Evolutionary conservation across 345 rosid species (phyloP).

Genomic region (Ricinus communis): DNA sequence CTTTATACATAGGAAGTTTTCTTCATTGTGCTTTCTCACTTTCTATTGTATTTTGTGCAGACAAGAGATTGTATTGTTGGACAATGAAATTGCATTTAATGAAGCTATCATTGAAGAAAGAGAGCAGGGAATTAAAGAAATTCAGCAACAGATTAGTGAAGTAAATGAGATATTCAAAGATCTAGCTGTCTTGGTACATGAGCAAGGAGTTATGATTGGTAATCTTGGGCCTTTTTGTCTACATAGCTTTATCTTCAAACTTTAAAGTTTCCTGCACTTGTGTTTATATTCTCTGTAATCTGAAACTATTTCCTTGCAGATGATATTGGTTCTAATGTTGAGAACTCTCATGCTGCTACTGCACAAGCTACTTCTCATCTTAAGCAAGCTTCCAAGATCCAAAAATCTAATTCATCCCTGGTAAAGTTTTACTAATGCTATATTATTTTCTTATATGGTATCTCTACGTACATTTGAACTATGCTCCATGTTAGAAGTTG

Average conservation of each 20-base stretch:
- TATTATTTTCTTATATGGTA: background rate
- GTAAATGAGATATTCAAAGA: conserved; percentile 82
- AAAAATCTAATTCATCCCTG: conserved; percentile 63
- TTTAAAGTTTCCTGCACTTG: background rate
- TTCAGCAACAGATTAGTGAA: conserved; percentile 65
- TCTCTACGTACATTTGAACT: background rate
- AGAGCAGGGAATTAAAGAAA: conserved; percentile 73
- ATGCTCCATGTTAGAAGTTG: no score
- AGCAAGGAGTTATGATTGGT: conserved; percentile 72
- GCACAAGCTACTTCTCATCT: conserved; percentile 58
- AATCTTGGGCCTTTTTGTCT: conserved; percentile 9
- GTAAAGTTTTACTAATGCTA: conserved; percentile 33
- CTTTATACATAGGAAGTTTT: background rate
- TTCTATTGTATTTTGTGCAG: conserved; percentile 28
- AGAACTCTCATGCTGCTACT: conserved; percentile 56
- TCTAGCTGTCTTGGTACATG: conserved; percentile 56
- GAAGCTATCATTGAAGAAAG: conserved; percentile 76
- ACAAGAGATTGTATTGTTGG: conserved; percentile 56
- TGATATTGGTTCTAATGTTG: conserved; percentile 66
- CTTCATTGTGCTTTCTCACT: background rate
- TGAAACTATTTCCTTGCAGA: conserved; percentile 37
- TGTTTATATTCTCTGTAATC: conserved; percentile 3
- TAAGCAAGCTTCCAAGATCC: conserved; percentile 55
- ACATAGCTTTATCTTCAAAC: background rate
- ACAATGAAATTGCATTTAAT: conserved; percentile 67